Evolutionary conservation across 257 asterid genomes (phyloP), one percentile per base, ranked within the genome.

Genomic region (Cinchona pubescens): DNA sequence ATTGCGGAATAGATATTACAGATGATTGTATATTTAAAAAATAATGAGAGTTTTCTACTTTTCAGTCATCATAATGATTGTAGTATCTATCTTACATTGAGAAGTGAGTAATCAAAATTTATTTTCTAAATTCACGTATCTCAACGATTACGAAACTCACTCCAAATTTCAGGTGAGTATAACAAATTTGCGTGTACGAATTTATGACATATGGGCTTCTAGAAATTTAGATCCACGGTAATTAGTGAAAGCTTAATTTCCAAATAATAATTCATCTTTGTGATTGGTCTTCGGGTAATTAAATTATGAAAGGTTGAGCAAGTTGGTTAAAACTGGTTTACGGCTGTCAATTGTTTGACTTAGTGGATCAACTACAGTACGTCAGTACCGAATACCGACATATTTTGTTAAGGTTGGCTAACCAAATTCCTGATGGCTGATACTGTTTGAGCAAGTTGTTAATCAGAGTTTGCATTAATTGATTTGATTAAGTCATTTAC

Each of bases 371-470:
- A 66, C 51, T 37, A 23, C 32, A 38, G 71, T 16, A 38, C n/a
- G n/a, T n/a, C n/a, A n/a, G n/a, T n/a, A 0, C 63, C 34, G 34
- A 56, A 19, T 15, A 2, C 32, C 16, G 29, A 29, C 60, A 2
- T 0, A 40, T 71, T 43, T 64, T 16, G 65, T 60, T 65, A 15
- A 19, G 66, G 71, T 73, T 79, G 61, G 83, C 77, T 71, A 40
- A 79, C 80, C 79, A 53, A 78, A 51, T 32, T 40, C 34, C 63
- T 9, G 30, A n/a, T 9, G 15, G 15, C 16, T 11, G 32, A 56
- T 10, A 56, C 14, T 9, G 16, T 56, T 9, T 56, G 6, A 1
- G 16, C 7, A 56, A 25, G 25, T 51, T 1, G n/a, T n/a, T 19
- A 48, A 15, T 3, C 3, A 48, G 27, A 53, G 59, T 23, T 21